Percentiles rank a stretch among this genome's conserved stretches.
These are phyloP conservation scores for Aspergillus sclerotialis DNA, from an alignment of 2,329 filamentous ascomycete genomes.

Conservation along the genomic window DNA sequence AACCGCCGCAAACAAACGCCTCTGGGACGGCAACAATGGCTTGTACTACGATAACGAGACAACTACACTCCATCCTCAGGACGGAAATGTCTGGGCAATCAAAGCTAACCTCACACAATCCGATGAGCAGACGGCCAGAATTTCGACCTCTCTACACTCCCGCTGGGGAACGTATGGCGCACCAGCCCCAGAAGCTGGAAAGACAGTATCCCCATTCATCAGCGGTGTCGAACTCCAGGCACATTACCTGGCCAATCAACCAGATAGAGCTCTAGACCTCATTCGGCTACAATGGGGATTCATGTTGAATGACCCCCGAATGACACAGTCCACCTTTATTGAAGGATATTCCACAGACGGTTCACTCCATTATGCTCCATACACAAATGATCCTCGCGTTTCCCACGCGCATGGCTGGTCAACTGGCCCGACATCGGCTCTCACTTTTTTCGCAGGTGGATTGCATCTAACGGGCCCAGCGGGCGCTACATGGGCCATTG, in stretches of 20 bases:
- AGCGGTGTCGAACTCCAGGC: slow-evolving; percentile 38
- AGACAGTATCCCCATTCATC: slow-evolving; percentile 38
- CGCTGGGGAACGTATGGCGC: slow-evolving; percentile 43
- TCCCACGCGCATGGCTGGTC: slow-evolving; percentile 47
- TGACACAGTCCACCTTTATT: slow-evolving; percentile 49
- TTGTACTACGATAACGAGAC: slow-evolving; percentile 25
- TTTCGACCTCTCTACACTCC: slow-evolving; percentile 32
- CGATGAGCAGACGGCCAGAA: slow-evolving; percentile 13
- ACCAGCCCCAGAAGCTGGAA: slow-evolving; percentile 35
- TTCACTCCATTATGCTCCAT: slow-evolving; percentile 43
- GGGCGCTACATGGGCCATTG: slow-evolving; percentile 30
- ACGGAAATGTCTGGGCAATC: slow-evolving; percentile 34
- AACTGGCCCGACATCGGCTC: slow-evolving; percentile 40
- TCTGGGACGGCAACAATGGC: slow-evolving; percentile 17
- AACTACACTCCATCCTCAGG: slow-evolving; percentile 21
- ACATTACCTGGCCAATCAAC: slow-evolving; percentile 33
- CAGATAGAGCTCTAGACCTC: slow-evolving; percentile 36
- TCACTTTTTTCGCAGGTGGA: slow-evolving; percentile 38
- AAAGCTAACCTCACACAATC: slow-evolving; percentile 24
- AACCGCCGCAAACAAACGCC: slow-evolving; percentile 16
- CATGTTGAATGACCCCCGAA: slow-evolving; percentile 48
- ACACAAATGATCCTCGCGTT: slow-evolving; percentile 42
- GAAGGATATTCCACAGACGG: slow-evolving; percentile 45
- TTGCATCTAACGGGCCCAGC: slow-evolving; percentile 32
- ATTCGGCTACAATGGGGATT: slow-evolving; percentile 46